A percentile compares a stretch with the other conserved stretches of the same genome.
Conservation (phyloP, 129 eudicot species). For the Scalesia atractyloides region DNA sequence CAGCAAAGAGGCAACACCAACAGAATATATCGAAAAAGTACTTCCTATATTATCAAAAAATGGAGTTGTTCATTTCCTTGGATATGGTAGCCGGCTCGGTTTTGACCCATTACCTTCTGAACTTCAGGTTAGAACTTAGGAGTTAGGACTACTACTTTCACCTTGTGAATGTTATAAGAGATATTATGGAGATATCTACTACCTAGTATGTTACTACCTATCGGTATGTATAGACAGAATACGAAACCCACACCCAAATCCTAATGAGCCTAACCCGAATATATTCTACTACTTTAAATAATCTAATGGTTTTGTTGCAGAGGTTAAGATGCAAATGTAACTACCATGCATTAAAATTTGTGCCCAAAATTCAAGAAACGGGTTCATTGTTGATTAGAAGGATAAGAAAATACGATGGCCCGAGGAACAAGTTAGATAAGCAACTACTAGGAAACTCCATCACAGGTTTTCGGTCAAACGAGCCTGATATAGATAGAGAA, state of each 20-base stretch:
- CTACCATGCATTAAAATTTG: constrained; percentile 82
- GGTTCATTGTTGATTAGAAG: constrained; percentile 71
- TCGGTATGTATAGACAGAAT: too few relatives aligned
- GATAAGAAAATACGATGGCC: constrained; percentile 50
- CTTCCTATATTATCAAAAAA: constrained; percentile 65
- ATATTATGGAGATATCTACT: too few relatives aligned
- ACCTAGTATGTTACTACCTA: too few relatives aligned
- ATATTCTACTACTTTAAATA: background rate
- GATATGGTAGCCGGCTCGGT: constrained; percentile 91
- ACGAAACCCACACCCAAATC: too few relatives aligned
- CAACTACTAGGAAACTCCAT: constrained; percentile 72
- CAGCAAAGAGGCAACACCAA: constrained; percentile 72
- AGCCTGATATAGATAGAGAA: constrained; percentile 15
- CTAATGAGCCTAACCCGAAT: too few relatives aligned
- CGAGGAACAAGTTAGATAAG: constrained; percentile 62
- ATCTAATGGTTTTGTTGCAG: constrained; percentile 43
- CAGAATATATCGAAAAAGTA: constrained; percentile 51
- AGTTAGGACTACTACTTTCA: background rate
- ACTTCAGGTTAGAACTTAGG: constrained; percentile 59
- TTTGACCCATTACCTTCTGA: constrained; percentile 79
- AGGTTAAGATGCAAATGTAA: constrained; percentile 92
- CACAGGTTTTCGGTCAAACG: constrained; percentile 23
- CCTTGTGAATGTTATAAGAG: too few relatives aligned
- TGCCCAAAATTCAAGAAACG: constrained; percentile 70
- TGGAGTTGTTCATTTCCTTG: constrained; percentile 81